Evolutionary conservation across 257 asterid species (phyloP).

Genomic region (Mitragyna speciosa): DNA sequence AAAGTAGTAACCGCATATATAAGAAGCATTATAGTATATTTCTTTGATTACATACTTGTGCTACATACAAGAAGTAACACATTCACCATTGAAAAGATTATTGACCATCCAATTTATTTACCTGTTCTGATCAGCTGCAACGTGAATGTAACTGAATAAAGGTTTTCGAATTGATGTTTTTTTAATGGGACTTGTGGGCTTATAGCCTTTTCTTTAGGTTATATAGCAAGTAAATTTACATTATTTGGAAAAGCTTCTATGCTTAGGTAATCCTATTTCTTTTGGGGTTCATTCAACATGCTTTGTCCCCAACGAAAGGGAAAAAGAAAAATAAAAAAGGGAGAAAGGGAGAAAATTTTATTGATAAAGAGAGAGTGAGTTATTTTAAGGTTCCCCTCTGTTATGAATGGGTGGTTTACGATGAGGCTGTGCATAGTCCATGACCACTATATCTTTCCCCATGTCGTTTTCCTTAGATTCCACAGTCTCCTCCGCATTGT

Average conservation of each 20-base stretch:
- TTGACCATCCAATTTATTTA: background rate
- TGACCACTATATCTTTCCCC: conserved; percentile 47
- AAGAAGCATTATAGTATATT: conserved; percentile 6
- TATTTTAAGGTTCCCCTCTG: conserved; percentile 39
- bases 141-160: background rate
- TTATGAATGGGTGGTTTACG: conserved; percentile 89
- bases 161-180: background rate
- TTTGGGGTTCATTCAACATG: background rate
- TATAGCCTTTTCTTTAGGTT: background rate
- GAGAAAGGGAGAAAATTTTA: too few relatives aligned
- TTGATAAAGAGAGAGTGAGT: background rate
- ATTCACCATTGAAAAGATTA: background rate
- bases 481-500: conserved; percentile 36
- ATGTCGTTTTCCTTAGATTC: conserved; percentile 31
- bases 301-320: background rate
- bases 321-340: background rate
- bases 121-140: conserved; percentile 2
- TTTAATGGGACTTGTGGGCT: too few relatives aligned
- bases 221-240: background rate
- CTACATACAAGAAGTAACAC: background rate
- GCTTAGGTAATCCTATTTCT: background rate
- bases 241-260: background rate
- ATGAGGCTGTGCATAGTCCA: conserved; percentile 86
- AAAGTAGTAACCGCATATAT: conserved; percentile 4
- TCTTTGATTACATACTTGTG: background rate